These are phyloP conservation scores for Hymenoscyphus fraxineus DNA, from an alignment of 2,329 filamentous ascomycete genomes.

Conservation along the genomic window DNA sequence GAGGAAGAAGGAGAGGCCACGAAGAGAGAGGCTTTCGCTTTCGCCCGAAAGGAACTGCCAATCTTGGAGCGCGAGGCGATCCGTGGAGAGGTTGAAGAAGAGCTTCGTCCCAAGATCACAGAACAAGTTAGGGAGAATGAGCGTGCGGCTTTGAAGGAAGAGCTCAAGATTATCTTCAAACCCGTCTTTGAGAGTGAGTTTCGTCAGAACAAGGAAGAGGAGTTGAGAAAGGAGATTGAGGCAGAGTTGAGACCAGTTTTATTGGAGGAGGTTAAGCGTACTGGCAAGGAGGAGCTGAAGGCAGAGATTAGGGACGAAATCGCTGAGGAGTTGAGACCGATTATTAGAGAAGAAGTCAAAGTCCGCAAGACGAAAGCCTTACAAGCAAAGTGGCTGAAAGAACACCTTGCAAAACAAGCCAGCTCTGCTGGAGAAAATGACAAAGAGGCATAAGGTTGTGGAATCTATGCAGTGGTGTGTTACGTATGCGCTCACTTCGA, in stretches of 20 bases:
- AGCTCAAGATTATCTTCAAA: not conserved
- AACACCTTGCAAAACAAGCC: not conserved
- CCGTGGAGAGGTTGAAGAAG: not conserved
- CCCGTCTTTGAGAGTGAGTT: not conserved
- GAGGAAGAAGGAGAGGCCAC: not conserved
- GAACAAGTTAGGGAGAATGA: not conserved
- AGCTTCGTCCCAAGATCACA: slow-evolving; percentile 1
- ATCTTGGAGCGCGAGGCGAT: not conserved
- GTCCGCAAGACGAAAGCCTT: slow-evolving; percentile 2
- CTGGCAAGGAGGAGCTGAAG: not conserved
- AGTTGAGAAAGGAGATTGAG: slow-evolving; percentile 1
- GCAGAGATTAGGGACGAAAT: not conserved
- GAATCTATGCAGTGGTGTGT: too few relatives aligned
- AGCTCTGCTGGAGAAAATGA: too few relatives aligned
- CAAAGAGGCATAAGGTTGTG: too few relatives aligned
- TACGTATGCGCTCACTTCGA: not conserved
- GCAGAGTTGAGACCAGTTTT: not conserved
- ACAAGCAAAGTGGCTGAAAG: not conserved
- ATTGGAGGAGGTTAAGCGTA: not conserved
- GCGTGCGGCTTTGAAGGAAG: not conserved
- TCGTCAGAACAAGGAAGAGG: not conserved
- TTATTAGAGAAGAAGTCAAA: not conserved
- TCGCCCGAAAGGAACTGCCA: not conserved
- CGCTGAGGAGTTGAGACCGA: not conserved
- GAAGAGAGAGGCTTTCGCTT: not conserved